Evolutionary conservation across 164 flowering plant genomes (phyloP), one percentile per base, ranked within the genome.

Genomic region (Akebia trifoliata): DNA sequence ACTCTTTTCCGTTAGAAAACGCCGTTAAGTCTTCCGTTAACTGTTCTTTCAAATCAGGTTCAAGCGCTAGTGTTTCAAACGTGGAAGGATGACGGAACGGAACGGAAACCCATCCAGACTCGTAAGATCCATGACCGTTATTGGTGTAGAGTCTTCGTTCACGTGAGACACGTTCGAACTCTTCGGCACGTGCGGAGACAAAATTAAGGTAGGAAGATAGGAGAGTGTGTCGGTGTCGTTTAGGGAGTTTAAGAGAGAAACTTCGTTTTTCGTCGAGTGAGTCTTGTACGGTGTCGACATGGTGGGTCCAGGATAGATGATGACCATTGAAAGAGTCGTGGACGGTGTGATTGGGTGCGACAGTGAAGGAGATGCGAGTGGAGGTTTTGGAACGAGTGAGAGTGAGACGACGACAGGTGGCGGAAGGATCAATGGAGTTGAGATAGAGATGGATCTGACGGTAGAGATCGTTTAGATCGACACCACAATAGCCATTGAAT

Each of bases 81-180:
- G 83, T 80, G 47, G 85, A 72, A 18, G 90, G 90, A 52, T 84
- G 90, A 1, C 80, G 72, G 63, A 84, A 84, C 0, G 84, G 83
- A 30, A 84, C 83, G n/a, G 86, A 81, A 20, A 68, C 84, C 90
- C 90, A 84, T 0, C 85, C 79, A 1, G 77, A 72, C 14, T 73
- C 88, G 67, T 60, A 68, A n/a, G 80, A 70, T 18, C 69, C 84
- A 28, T 72, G 62, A 14, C 85, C 76, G 15, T 67, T 74, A 67
- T 84, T 84, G 18, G 90, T 84, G 67, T 65, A 79, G 31, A 84
- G 81, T 21, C 78, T 61, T 1, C 81, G 73, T 56, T 84, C 84
- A 1, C 85, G 72, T 0, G 82, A 80, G 3, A 75, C 75, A 0
- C 85, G 78, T 71, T 78, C 83, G 51, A 75, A 80, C 32, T 73